These are phyloP conservation scores for Linnemannia hyalina DNA, from an alignment of 192 early-diverging fungal species.

Conservation along the genomic window DNA sequence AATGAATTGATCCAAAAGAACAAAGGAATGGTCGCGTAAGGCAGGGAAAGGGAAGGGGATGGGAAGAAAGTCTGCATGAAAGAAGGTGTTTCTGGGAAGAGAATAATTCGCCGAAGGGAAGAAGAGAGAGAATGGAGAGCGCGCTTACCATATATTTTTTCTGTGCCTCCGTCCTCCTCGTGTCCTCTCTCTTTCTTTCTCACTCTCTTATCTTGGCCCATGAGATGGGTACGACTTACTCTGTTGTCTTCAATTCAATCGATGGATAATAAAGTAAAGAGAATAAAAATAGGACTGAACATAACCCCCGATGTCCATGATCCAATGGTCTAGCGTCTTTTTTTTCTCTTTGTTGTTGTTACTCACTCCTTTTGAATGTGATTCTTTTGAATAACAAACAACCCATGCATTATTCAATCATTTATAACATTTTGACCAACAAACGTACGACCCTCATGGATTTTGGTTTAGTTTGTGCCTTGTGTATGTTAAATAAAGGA, in stretches of 20 bases:
- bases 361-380: background rate
- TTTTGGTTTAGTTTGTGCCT: constrained; percentile 15
- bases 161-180: background rate
- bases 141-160: background rate
- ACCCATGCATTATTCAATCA: background rate
- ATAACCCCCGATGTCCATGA: background rate
- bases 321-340: constrained; percentile 9
- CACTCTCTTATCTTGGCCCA: background rate
- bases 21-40: background rate
- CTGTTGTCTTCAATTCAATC: background rate
- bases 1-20: constrained; percentile 2
- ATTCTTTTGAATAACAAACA: background rate
- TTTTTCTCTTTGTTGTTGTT: constrained; percentile 7
- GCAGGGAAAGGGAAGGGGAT: background rate
- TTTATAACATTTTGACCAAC: background rate
- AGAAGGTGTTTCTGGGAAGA: background rate
- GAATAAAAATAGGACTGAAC: background rate
- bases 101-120: background rate
- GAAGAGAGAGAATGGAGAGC: background rate
- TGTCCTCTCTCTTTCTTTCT: background rate
- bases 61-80: constrained; percentile 13
- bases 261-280: background rate
- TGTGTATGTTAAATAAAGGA: background rate
- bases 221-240: background rate
- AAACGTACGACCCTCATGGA: background rate